Percentiles rank a stretch among this genome's conserved stretches.
Conservation (phyloP, 2,329 filamentous ascomycete genomes). For the Colletotrichum acutatum region DNA sequence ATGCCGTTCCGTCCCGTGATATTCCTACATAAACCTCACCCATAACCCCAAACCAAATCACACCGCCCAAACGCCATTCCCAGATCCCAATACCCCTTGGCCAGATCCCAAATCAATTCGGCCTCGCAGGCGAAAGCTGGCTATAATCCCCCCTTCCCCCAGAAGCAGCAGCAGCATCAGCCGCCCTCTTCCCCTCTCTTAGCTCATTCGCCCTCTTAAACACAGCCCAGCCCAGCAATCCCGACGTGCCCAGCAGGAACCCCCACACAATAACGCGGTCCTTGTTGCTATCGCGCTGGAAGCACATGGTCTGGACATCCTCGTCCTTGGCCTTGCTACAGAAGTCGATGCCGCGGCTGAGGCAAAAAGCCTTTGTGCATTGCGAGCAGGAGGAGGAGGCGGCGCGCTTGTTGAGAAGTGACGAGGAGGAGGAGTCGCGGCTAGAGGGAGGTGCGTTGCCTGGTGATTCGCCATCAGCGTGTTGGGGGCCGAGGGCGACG, state of each 20-base stretch:
- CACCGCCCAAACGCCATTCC: background rate
- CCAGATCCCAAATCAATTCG: background rate
- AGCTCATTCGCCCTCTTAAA: conserved; percentile 60
- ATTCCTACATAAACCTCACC: background rate
- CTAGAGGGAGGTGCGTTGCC: conserved; percentile 40
- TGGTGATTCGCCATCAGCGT: conserved; percentile 34
- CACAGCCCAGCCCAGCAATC: conserved; percentile 70
- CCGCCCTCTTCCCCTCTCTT: conserved; percentile 42
- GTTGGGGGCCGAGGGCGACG: conserved; percentile 66
- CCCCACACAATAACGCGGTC: conserved; percentile 74
- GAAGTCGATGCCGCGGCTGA: conserved; percentile 68
- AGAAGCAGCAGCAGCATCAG: conserved; percentile 17
- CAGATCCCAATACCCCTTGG: background rate
- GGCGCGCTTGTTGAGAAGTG: conserved; percentile 42
- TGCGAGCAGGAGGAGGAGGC: conserved; percentile 64
- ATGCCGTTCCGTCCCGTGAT: no score
- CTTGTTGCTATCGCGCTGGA: conserved; percentile 75
- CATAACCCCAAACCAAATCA: background rate
- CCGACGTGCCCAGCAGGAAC: conserved; percentile 69
- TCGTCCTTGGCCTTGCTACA: conserved; percentile 71
- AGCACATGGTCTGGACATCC: conserved; percentile 71
- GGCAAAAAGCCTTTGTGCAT: conserved; percentile 74
- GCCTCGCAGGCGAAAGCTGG: background rate
- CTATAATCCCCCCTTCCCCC: conserved; percentile 34
- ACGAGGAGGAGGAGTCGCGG: conserved; percentile 37